Evolutionary conservation across 345 rosid species (phyloP).

Genomic region (Euphorbia pulcherrima): DNA sequence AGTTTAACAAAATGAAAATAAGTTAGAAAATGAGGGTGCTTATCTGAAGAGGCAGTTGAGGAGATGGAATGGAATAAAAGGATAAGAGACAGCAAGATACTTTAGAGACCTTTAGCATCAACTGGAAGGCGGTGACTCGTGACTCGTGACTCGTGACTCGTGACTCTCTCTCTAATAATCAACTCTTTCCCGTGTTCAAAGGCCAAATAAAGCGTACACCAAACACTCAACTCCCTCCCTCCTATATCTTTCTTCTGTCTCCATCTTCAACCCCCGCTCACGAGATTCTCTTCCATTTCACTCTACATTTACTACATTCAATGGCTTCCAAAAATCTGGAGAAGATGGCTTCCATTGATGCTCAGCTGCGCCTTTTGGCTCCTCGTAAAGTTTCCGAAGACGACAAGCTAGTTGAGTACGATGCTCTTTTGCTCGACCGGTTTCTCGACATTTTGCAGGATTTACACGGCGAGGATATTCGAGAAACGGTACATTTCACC

Average conservation of each 20-base stretch:
- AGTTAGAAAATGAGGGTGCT: no score
- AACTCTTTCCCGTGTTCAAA: neutral
- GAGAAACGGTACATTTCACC: constrained; percentile 21
- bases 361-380: constrained; percentile 27
- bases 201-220: neutral
- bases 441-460: constrained; percentile 31
- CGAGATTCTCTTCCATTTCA: neutral
- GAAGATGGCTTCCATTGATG: constrained; percentile 31
- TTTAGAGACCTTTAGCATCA: neutral
- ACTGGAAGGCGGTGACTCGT: neutral
- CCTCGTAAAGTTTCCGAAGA: constrained; percentile 31
- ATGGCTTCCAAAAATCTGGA: constrained; percentile 24
- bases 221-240: no score
- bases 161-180: neutral
- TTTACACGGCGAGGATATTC: constrained; percentile 28
- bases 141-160: neutral
- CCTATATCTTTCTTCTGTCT: no score
- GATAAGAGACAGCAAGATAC: no score
- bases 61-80: no score
- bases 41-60: no score
- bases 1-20: no score
- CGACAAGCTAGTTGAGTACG: constrained; percentile 32
- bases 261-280: neutral
- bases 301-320: no score
- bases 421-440: constrained; percentile 28